These are phyloP conservation scores for Claviceps monticola DNA, from an alignment of 2,329 filamentous ascomycete genomes.

Conservation along the genomic window DNA sequence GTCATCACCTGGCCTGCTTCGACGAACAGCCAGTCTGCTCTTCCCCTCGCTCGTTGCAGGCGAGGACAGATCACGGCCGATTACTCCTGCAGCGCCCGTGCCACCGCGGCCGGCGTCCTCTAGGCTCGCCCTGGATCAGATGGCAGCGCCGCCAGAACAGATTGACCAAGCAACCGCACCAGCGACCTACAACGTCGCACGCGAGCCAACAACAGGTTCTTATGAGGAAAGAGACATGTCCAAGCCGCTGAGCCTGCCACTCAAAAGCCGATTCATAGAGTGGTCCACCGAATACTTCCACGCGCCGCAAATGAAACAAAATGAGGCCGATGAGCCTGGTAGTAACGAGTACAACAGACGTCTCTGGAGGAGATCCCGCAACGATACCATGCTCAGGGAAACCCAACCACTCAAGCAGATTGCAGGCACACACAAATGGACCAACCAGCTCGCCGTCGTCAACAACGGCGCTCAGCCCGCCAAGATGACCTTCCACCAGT, in stretches of 20 bases:
- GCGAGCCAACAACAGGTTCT: constrained; percentile 64
- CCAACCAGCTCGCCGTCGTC: constrained; percentile 66
- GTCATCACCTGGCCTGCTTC: constrained; percentile 44
- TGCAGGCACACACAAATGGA: constrained; percentile 78
- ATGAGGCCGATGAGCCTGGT: constrained; percentile 89
- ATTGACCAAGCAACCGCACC: constrained; percentile 52
- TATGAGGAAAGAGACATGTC: constrained; percentile 51
- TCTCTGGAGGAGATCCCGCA: constrained; percentile 81
- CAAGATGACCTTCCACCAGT: constrained; percentile 95
- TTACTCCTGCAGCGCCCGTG: constrained; percentile 16
- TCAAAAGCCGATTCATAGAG: constrained; percentile 75
- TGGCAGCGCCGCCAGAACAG: constrained; percentile 53
- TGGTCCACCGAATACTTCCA: constrained; percentile 98
- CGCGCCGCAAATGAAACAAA: constrained; percentile 94
- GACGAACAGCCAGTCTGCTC: constrained; percentile 49
- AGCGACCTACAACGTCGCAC: constrained; percentile 61
- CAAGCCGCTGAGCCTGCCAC: constrained; percentile 50
- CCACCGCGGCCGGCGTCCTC: constrained; percentile 18
- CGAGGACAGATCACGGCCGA: constrained; percentile 29
- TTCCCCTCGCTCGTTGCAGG: constrained; percentile 42
- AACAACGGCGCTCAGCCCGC: constrained; percentile 82
- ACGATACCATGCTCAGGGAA: constrained; percentile 81
- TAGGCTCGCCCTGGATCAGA: constrained; percentile 28
- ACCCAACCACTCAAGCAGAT: constrained; percentile 89
- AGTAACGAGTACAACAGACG: constrained; percentile 93